Evolutionary conservation across 1,284 basidiomycete genomes (phyloP).

Genomic region (Ustilago sp.): DNA sequence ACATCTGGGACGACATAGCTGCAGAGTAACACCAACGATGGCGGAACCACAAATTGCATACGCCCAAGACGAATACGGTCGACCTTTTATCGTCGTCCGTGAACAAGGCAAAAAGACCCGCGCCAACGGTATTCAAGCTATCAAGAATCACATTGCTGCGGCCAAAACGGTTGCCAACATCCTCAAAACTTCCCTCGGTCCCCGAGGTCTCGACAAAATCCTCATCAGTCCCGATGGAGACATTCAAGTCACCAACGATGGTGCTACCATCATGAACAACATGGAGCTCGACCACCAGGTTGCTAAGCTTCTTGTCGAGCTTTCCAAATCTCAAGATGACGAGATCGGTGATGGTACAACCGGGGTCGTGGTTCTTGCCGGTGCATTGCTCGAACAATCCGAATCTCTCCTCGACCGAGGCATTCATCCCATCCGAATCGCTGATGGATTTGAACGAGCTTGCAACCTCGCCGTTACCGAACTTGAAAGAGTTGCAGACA

Average conservation of each 20-base stretch:
- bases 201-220: constrained; percentile 98
- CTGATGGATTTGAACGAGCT: constrained; percentile 96
- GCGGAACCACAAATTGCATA: constrained; percentile 67
- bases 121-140: constrained; percentile 92
- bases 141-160: constrained; percentile 79
- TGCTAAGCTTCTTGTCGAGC: constrained; percentile 94
- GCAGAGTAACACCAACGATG: constrained; percentile 38
- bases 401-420: constrained; percentile 90
- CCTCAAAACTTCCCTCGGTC: constrained; percentile 92
- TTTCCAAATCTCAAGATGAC: constrained; percentile 97
- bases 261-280: constrained; percentile 74
- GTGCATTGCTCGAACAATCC: constrained; percentile 89
- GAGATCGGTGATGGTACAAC: constrained; percentile 99
- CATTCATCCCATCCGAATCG: constrained; percentile 97
- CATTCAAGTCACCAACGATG: constrained; percentile 98
- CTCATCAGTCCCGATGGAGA: constrained; percentile 98
- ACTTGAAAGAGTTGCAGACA: constrained; percentile 92
- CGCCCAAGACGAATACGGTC: constrained; percentile 79
- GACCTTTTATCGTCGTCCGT: constrained; percentile 95
- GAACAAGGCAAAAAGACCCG: constrained; percentile 96
- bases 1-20: constrained; percentile 12
- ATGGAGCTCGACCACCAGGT: constrained; percentile 94
- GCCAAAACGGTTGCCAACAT: constrained; percentile 95
- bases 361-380: constrained; percentile 97
- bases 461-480: constrained; percentile 89